Percentiles rank a stretch among this genome's conserved stretches.
These are phyloP conservation scores for Fonsecaea nubica DNA, from an alignment of 2,329 filamentous ascomycete genomes.

Conservation along the genomic window DNA sequence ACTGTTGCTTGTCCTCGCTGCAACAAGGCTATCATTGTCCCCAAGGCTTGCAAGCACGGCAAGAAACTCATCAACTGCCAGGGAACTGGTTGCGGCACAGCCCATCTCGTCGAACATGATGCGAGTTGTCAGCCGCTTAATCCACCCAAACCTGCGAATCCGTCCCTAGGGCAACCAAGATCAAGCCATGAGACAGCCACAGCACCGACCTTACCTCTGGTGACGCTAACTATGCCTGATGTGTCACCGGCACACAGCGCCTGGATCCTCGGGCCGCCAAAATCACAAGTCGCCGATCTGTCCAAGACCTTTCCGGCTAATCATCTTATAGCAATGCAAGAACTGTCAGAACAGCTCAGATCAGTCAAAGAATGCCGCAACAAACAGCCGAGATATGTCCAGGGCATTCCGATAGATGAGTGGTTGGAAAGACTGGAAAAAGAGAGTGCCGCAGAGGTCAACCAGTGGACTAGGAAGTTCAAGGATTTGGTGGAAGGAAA, in stretches of 20 bases:
- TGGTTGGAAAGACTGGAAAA: slow-evolving; percentile 9
- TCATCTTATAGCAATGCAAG: slow-evolving; percentile 4
- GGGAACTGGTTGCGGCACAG: slow-evolving; percentile 24
- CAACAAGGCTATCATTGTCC: slow-evolving; percentile 20
- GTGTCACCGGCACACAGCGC: background rate
- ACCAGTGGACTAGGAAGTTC: slow-evolving; percentile 9
- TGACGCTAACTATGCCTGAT: background rate
- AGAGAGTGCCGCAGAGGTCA: background rate
- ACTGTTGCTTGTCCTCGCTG: slow-evolving; percentile 24
- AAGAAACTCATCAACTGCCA: slow-evolving; percentile 32
- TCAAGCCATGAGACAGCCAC: background rate
- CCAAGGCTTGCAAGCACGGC: slow-evolving; percentile 27
- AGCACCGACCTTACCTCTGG: background rate
- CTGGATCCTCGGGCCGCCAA: background rate
- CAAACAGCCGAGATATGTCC: slow-evolving; percentile 22
- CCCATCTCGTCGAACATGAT: slow-evolving; percentile 24
- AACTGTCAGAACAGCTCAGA: slow-evolving; percentile 2
- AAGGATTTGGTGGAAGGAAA: slow-evolving; percentile 18
- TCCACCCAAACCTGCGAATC: background rate
- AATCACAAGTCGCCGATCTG: background rate
- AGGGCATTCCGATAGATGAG: slow-evolving; percentile 17
- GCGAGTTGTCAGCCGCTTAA: slow-evolving; percentile 6
- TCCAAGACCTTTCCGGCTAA: background rate
- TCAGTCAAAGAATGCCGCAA: slow-evolving; percentile 9
- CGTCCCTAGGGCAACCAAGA: background rate